Evolutionary conservation across 305 asterid species (phyloP), one percentile per base, ranked within the genome.

Genomic region (Striga hermonthica): DNA sequence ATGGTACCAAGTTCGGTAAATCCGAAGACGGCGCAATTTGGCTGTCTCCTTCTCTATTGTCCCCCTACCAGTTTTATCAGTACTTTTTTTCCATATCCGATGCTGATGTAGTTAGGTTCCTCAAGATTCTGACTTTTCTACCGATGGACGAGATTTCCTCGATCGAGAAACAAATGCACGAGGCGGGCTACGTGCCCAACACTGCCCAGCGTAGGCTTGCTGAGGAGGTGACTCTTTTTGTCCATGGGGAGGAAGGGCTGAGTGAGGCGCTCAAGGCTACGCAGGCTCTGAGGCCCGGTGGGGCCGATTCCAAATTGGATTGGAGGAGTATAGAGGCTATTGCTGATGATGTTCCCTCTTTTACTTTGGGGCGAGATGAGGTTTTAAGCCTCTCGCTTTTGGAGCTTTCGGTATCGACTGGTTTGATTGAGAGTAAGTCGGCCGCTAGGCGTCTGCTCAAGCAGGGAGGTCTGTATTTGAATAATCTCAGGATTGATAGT

Each of bases 381-480:
- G 93, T 89, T 9, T 69, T 89, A 78, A 73, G 68, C 64, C 64
- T 83, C 34, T 69, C 91, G 7, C 70, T 89, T 44, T 47, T 91
- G 52, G 96, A 89, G 67, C 90, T 91, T 13, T 75, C 83, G 0
- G 92, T 82, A 38, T 70, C 81, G 1, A 78, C 80, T 7, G 98
- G 98, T 31, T 80, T 91, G 84, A 80, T 91, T 3, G 95, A 82
- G 68, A 88, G 95, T 69, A 91, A 89, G 65, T 83, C 95, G 11
- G 94, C 95, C 11, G 96, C 90, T 1, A 82, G 92, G 3, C 91
- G 95, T 7, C 64, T 91, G 78, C 80, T 91, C 59, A 91, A 87
- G 86, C 96, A 91, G 72, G 98, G 98, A 57, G 98, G 98, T 1
- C 88, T 91, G 71, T 89, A 89, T 76, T 77, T 91, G 81, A 91